A percentile compares a stretch with the other conserved stretches of the same genome.
Evolutionary conservation across 208 protist genomes (phyloP).

Genomic region (Leishmania major): DNA sequence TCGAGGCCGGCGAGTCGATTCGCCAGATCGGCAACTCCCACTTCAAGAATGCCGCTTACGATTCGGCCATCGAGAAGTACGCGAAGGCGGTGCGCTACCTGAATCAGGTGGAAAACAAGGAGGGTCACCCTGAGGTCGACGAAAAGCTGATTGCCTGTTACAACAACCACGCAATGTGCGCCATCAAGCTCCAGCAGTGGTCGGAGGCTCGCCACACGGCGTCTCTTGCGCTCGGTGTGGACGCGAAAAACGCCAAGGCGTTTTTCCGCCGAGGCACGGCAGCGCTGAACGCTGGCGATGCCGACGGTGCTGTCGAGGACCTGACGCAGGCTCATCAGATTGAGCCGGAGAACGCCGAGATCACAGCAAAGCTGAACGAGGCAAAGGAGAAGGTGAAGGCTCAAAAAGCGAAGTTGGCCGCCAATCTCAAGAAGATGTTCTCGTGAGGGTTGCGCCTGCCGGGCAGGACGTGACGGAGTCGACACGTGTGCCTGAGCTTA

Average conservation of each 20-base stretch:
- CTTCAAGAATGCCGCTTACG: constrained; percentile 72
- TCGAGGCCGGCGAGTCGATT: constrained; percentile 77
- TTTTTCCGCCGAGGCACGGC: constrained; percentile 85
- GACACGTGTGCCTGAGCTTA: not conserved
- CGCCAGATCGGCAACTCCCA: constrained; percentile 79
- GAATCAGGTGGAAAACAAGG: constrained; percentile 42
- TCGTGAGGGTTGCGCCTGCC: constrained; percentile 28
- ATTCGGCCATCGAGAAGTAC: constrained; percentile 83
- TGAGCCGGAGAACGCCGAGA: constrained; percentile 78
- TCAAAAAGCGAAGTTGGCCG: constrained; percentile 81
- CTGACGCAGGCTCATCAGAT: constrained; percentile 55
- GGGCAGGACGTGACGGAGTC: not conserved
- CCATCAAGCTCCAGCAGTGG: constrained; percentile 69
- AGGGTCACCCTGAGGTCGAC: constrained; percentile 44
- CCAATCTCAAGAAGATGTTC: constrained; percentile 90
- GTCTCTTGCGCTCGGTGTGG: constrained; percentile 61
- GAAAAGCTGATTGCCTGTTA: constrained; percentile 85
- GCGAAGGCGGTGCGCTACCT: constrained; percentile 80
- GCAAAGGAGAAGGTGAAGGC: constrained; percentile 77
- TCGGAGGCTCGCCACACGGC: constrained; percentile 56
- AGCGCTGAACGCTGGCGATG: constrained; percentile 54
- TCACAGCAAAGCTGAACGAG: constrained; percentile 69
- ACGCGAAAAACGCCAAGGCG: constrained; percentile 83
- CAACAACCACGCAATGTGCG: constrained; percentile 87
- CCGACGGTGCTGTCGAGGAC: constrained; percentile 72